A percentile compares a stretch with the other conserved stretches of the same genome.
These are phyloP conservation scores for Inga oerstediana DNA, from an alignment of 306 rosid genomes.

Conservation along the genomic window DNA sequence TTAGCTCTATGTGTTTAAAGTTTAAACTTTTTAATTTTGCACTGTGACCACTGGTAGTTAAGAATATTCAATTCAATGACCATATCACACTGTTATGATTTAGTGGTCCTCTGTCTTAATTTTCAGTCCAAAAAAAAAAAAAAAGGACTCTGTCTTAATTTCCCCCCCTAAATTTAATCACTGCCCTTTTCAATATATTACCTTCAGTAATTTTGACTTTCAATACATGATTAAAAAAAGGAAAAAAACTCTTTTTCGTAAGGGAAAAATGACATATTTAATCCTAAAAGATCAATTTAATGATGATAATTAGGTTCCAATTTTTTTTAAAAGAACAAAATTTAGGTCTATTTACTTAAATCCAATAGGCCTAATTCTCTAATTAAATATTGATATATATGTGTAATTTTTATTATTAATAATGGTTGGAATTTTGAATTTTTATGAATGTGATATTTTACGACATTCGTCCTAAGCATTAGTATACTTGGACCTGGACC, in stretches of 20 bases:
- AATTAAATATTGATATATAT: no score
- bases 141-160: not conserved
- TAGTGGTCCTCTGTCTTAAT: conserved; percentile 56
- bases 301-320: not conserved
- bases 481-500: no score
- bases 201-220: not conserved
- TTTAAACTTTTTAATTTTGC: not conserved
- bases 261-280: not conserved
- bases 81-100: conserved; percentile 80
- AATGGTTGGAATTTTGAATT: no score
- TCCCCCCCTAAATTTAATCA: not conserved
- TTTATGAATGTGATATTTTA: no score
- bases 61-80: conserved; percentile 57
- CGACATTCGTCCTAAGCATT: no score
- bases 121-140: not conserved
- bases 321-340: no score
- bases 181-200: not conserved
- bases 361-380: no score
- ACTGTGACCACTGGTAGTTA: conserved; percentile 25
- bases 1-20: conserved; percentile 36
- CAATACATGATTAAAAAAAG: not conserved
- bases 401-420: no score
- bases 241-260: no score
- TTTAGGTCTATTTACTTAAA: no score
- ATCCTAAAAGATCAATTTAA: not conserved